Evolutionary conservation across 371 early-diverging fungal genomes (phyloP).

Genomic region (Haplosporangium sp.): DNA sequence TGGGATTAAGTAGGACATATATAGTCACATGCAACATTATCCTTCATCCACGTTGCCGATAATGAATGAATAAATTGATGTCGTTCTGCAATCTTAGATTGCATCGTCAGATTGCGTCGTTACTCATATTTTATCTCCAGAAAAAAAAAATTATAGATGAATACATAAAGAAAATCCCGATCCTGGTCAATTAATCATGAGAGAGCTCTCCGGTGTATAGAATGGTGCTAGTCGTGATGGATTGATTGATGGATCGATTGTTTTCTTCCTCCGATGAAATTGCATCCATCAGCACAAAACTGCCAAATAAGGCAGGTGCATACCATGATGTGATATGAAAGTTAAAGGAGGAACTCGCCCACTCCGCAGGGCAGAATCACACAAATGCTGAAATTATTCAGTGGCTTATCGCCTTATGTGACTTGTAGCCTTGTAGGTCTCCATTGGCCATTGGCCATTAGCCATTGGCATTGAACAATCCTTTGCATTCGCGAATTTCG

Average conservation of each 20-base stretch:
- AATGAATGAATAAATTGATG: not conserved
- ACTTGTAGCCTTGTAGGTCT: not conserved
- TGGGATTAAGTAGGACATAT: no score
- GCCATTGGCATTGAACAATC: not conserved
- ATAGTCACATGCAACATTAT: not conserved
- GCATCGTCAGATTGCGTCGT: no score
- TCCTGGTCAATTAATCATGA: not conserved
- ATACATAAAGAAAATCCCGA: not conserved
- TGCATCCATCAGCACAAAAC: constrained; percentile 6
- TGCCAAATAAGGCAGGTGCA: constrained; percentile 22
- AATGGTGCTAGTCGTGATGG: not conserved
- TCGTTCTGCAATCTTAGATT: not conserved
- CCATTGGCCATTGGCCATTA: no score
- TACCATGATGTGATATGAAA: constrained; percentile 47
- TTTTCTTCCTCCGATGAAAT: constrained; percentile 4
- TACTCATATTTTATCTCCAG: no score
- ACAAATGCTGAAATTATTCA: not conserved
- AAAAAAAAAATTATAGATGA: no score
- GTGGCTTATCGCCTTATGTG: constrained; percentile 17
- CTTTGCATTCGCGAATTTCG: constrained; percentile 1
- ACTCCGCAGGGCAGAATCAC: not conserved
- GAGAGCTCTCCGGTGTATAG: no score
- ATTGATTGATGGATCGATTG: constrained; percentile 24
- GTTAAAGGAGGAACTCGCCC: constrained; percentile 38
- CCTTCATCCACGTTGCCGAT: not conserved